Evolutionary conservation across 1,284 basidiomycete genomes (phyloP).

Genomic region (Heterobasidion occidentale): DNA sequence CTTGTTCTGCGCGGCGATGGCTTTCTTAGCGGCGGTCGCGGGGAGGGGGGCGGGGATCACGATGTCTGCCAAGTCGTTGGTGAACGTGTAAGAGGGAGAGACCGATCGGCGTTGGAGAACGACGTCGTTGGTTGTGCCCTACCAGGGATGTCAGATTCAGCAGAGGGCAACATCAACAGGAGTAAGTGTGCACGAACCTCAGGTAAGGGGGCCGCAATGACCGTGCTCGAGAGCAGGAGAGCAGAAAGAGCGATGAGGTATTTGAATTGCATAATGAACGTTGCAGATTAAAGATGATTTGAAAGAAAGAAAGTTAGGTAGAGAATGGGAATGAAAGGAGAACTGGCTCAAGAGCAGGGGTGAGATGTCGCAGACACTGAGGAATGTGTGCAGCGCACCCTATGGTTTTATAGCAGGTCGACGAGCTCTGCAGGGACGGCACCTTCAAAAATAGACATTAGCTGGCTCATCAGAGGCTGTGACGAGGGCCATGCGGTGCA

Average conservation of each 20-base stretch:
- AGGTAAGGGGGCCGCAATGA: background rate
- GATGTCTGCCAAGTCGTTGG: background rate
- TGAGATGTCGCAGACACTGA: background rate
- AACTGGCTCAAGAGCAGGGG: background rate
- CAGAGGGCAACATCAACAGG: too few relatives aligned
- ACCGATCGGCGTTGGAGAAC: background rate
- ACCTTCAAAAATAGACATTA: too few relatives aligned
- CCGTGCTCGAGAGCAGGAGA: background rate
- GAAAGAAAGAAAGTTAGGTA: background rate
- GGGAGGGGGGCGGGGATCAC: background rate
- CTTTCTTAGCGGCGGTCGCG: background rate
- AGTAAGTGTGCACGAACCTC: background rate
- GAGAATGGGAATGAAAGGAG: background rate
- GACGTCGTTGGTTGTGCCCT: background rate
- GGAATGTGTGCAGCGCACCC: background rate
- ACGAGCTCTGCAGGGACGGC: too few relatives aligned
- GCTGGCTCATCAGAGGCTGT: too few relatives aligned
- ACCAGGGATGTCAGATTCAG: too few relatives aligned
- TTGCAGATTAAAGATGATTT: background rate
- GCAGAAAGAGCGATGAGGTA: background rate
- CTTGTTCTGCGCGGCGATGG: background rate
- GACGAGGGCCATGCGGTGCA: too few relatives aligned
- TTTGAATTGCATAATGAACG: background rate
- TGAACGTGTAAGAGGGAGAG: background rate
- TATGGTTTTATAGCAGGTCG: background rate